Evolutionary conservation across 1,284 basidiomycete genomes (phyloP), one percentile per base, ranked within the genome.

Genomic region (Mycena sp.): DNA sequence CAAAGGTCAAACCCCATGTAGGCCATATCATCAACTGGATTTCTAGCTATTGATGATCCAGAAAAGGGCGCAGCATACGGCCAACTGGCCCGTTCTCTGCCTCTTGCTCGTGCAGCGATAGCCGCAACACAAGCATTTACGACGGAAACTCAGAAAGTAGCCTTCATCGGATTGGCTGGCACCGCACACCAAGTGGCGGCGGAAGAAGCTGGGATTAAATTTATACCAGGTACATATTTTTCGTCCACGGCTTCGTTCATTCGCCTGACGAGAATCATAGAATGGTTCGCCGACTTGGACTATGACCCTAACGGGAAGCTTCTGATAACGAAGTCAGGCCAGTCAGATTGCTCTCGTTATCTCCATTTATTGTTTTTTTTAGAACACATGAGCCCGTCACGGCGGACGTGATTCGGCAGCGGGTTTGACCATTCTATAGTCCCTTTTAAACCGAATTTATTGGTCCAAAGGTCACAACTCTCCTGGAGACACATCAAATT

Each of bases 281-380:
- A 88, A 68, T 88, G 85, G 84, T 88, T 87, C 67, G 86, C 85
- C 3, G 87, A 89, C 70, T 70, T 89, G 21, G 83, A 87, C 11
- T 89, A 89, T 63, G 81, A 74, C 45, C 71, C 80, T 1, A 79
- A 84, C 60, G 87, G 86, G 12, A 84, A 82, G 64, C 73, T 87
- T 17, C 66, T 88, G 26, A 85, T 88, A 62, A 85, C 87, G 6
- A 83, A 86, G 84, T 86, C 62, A 10, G 80, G 69, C 1, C 16
- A 57, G 21, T 11, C 23, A 30, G 11, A 52, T 50, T 19, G 32
- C 14, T 35, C 32, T 16, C 25, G 25, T 32, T 9, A 11, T 9
- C 17, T 54, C 23, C 35, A 14, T 41, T 44, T 46, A 46, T n/a
- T 7, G 16, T 41, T 28, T 19, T 52, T 30, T 28, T 2, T 56